phyloP scores from a whole-genome alignment of 257 asterid genomes.

The Gynochthodes officinalis region DNA sequence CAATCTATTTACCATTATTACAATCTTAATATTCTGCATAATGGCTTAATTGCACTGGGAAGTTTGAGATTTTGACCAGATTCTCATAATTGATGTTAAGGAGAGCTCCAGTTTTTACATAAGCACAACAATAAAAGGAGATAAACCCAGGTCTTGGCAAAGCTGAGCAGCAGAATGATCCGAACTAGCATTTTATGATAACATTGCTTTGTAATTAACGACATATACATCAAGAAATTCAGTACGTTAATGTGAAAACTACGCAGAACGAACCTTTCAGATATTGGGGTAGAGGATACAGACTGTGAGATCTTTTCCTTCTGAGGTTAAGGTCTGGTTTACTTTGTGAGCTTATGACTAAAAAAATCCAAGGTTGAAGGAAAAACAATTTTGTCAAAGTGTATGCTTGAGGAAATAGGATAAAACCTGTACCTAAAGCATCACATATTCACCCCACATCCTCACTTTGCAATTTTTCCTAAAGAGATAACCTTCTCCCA shows the following conservation, averaged over 20 bases:
- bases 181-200: not conserved
- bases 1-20: not conserved
- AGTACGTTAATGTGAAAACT: not conserved
- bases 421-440: not conserved
- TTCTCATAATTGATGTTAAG: not conserved
- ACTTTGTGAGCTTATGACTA: too few species aligned
- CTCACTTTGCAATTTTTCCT: not conserved
- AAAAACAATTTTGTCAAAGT: too few species aligned
- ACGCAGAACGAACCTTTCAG: not conserved
- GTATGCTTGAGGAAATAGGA: not conserved
- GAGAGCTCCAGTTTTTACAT: not conserved
- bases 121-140: not conserved
- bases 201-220: not conserved
- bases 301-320: too few species aligned
- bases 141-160: not conserved
- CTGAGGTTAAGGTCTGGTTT: too few species aligned
- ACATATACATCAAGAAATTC: too few species aligned
- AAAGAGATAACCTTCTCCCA: not conserved
- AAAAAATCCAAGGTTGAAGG: too few species aligned
- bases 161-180: not conserved
- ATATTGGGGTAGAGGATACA: too few species aligned
- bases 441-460: not conserved
- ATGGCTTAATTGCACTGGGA: not conserved
- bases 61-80: not conserved
- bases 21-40: not conserved